Conservation (phyloP, 1,139 yeast genomes). For the Yamadazyma atmosphaerica region DNA sequence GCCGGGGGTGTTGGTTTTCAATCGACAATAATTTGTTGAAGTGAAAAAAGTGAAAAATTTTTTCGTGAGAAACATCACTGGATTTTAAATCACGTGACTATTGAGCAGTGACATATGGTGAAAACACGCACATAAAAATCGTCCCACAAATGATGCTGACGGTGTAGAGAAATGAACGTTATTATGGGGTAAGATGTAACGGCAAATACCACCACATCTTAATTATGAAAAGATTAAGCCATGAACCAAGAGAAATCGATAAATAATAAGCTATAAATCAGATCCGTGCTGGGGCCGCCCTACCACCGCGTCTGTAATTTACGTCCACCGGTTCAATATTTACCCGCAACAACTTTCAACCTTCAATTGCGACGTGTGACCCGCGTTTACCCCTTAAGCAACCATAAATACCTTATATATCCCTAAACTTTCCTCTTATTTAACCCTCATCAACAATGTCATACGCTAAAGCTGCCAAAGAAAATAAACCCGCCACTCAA, state of each 20-base stretch:
- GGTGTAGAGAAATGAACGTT: too few relatives aligned
- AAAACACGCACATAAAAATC: too few relatives aligned
- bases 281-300: too few relatives aligned
- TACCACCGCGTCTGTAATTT: too few relatives aligned
- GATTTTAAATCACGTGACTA: background rate
- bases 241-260: too few relatives aligned
- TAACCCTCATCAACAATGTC: slow-evolving; percentile 13
- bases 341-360: background rate
- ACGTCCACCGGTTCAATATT: too few relatives aligned
- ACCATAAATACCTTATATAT: background rate
- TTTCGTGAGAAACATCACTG: background rate
- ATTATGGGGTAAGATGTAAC: too few relatives aligned
- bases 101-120: too few relatives aligned
- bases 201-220: too few relatives aligned
- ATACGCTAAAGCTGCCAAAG: slow-evolving; percentile 45
- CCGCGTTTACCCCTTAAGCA: slow-evolving; percentile 1
- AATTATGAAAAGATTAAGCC: too few relatives aligned
- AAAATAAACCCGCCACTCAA: slow-evolving; percentile 34
- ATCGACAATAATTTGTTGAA: slow-evolving; percentile 57
- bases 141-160: background rate
- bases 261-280: too few relatives aligned
- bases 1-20: slow-evolving; percentile 88
- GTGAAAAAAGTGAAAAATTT: background rate
- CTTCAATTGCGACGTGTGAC: background rate
- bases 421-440: background rate